These are phyloP conservation scores for Penicillium sp. DNA, from an alignment of 2,329 filamentous ascomycete species.

Conservation along the genomic window DNA sequence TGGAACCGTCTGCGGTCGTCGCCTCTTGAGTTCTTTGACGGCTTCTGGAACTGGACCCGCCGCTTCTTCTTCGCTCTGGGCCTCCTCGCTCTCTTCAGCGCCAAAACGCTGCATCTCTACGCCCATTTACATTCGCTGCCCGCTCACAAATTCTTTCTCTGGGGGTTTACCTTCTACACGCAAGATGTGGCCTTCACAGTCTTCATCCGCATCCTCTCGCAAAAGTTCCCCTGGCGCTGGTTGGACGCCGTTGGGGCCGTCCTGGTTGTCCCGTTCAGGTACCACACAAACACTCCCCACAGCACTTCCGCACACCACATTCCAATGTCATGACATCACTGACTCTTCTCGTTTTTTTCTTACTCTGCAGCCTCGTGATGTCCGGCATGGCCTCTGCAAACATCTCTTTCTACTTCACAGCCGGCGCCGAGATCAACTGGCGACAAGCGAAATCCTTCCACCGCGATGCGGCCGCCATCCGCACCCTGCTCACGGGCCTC, in stretches of 20 bases:
- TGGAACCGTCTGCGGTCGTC: slow-evolving; percentile 21
- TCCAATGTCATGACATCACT: background rate
- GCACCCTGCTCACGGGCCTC: slow-evolving; percentile 38
- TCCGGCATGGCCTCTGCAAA: slow-evolving; percentile 41
- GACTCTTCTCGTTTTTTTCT: background rate
- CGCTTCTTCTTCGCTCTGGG: slow-evolving; percentile 38
- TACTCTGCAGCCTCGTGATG: slow-evolving; percentile 31
- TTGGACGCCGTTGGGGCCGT: slow-evolving; percentile 27
- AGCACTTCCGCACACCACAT: slow-evolving; percentile 5
- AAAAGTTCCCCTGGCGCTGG: slow-evolving; percentile 29
- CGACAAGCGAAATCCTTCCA: slow-evolving; percentile 39
- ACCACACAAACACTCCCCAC: background rate
- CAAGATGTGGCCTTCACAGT: slow-evolving; percentile 36
- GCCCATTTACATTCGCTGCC: slow-evolving; percentile 34
- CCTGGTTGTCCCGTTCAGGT: slow-evolving; percentile 36
- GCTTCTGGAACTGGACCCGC: slow-evolving; percentile 34
- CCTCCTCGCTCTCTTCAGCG: slow-evolving; percentile 32
- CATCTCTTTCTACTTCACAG: slow-evolving; percentile 39
- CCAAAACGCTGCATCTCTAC: slow-evolving; percentile 35
- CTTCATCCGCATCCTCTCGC: slow-evolving; percentile 29
- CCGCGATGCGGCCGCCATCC: slow-evolving; percentile 38
- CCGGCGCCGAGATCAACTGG: slow-evolving; percentile 45
- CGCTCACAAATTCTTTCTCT: slow-evolving; percentile 28
- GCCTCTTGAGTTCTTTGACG: slow-evolving; percentile 26
- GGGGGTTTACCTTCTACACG: slow-evolving; percentile 37